A percentile compares a stretch with the other conserved stretches of the same genome.
phyloP scores from a whole-genome alignment of 2,329 filamentous ascomycete genomes.

The Didymella glomerata region DNA sequence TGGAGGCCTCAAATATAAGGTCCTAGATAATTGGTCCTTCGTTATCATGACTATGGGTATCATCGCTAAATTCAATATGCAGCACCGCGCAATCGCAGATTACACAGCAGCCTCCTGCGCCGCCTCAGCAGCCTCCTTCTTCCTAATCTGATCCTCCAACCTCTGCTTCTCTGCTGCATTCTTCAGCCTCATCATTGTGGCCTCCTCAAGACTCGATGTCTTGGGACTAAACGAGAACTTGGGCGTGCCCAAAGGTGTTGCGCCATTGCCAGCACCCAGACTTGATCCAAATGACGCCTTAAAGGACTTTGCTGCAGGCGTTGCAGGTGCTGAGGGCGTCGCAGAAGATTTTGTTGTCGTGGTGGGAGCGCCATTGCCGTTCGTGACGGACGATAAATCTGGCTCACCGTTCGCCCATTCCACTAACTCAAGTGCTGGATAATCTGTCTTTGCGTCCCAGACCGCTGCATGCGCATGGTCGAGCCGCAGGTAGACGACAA shows the following conservation, averaged over 20 bases:
- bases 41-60: constrained; percentile 4
- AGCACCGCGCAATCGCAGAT: neutral
- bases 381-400: constrained; percentile 47
- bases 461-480: constrained; percentile 67
- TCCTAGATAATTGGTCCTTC: too few species aligned
- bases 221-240: constrained; percentile 56
- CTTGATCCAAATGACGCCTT: constrained; percentile 33
- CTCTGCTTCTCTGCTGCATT: constrained; percentile 55
- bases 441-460: constrained; percentile 59
- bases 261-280: neutral
- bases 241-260: constrained; percentile 43
- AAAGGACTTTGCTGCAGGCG: constrained; percentile 42
- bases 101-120: constrained; percentile 1
- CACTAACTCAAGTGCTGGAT: constrained; percentile 62
- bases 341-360: neutral
- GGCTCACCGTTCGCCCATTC: constrained; percentile 64
- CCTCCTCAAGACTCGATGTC: constrained; percentile 50
- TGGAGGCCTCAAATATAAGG: too few species aligned
- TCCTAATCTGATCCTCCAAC: constrained; percentile 55
- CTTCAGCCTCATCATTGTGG: constrained; percentile 57
- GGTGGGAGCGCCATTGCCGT: neutral
- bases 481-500: constrained; percentile 66
- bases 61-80: constrained; percentile 1
- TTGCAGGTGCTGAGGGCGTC: constrained; percentile 15
- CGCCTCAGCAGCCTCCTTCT: constrained; percentile 45